Evolutionary conservation across 208 protist species (phyloP), one percentile per base, ranked within the genome.

Genomic region (Leishmania lainsoni): DNA sequence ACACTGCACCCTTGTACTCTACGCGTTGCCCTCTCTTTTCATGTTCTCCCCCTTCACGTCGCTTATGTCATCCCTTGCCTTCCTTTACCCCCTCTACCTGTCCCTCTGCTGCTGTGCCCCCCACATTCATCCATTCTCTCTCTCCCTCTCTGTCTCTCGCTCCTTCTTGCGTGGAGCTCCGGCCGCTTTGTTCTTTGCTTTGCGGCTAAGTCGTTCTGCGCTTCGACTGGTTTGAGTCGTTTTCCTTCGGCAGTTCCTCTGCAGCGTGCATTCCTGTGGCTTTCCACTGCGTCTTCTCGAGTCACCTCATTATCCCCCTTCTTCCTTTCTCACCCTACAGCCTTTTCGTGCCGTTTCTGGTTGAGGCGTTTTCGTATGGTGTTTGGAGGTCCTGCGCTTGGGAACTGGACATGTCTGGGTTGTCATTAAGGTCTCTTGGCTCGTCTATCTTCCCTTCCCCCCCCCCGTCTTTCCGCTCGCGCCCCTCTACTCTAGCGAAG

Each of bases 191-290:
- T 56, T 56, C 22, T 56, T 20, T 22, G 52, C 52, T 56, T 56
- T 20, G 16, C 52, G 16, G 52, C 52, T 56, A 66, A 26, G 6
- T 35, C 32, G 51, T 76, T 14, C 51, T 76, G 16, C 52, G 16
- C 51, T 26, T 51, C 26, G 22, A 45, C 42, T 45, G 6, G 42
- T 45, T 45, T 5, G 42, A 45, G 42, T 9, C 29, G 5, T 16
- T 70, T 49, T 48, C 80, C 42, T 54, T 80, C n/a, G 22, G 42
- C n/a, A 49, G n/a, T 78, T n/a, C 63, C 45, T 32, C 49, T 51
- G 12, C 54, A 29, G 5, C 29, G 29, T 78, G 49, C 26, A 52
- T 45, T 51, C 29, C 14, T 26, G 6, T 49, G 5, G 26, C 20
- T 65, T 75, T 45, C 12, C 26, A 45, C 52, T 52, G 42, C 63